phyloP scores from a whole-genome alignment of 2,329 filamentous ascomycete species.

The Diplodia sapinea region DNA sequence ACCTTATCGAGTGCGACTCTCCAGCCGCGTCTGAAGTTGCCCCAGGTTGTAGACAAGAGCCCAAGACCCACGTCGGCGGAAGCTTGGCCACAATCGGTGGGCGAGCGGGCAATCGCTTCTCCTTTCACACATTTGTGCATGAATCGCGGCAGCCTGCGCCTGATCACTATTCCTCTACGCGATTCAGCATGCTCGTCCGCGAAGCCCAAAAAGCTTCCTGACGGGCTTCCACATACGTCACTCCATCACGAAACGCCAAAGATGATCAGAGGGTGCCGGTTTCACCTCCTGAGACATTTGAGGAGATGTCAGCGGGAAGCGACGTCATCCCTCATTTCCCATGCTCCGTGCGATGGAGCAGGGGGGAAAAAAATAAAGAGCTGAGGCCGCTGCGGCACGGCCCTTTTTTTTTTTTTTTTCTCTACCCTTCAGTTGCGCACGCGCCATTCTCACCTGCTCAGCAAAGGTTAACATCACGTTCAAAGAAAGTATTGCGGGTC shows the following conservation, averaged over 20 bases:
- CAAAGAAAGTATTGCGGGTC: conserved; percentile 14
- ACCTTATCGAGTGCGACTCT: conserved; percentile 12
- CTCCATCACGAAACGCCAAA: conserved; percentile 11
- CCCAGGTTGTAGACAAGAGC: no score
- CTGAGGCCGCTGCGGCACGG: conserved; percentile 23
- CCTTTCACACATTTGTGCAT: not conserved
- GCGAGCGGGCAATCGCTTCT: conserved; percentile 2
- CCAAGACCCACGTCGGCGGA: not conserved
- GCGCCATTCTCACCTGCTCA: not conserved
- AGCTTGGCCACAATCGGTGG: not conserved
- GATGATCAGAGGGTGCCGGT: conserved; percentile 15
- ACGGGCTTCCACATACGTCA: conserved; percentile 20
- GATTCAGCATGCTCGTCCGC: conserved; percentile 18
- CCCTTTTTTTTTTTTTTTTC: conserved; percentile 18
- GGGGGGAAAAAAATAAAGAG: not conserved
- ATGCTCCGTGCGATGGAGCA: conserved; percentile 12
- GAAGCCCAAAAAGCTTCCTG: conserved; percentile 1
- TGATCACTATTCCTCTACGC: not conserved
- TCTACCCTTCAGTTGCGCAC: conserved; percentile 3
- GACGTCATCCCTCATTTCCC: conserved; percentile 26
- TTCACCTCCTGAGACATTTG: conserved; percentile 23
- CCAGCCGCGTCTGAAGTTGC: not conserved
- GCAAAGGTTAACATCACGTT: not conserved
- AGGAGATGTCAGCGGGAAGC: not conserved
- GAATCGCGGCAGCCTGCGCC: conserved; percentile 3